Evolutionary conservation across 2,329 filamentous ascomycete species (phyloP).

Genomic region (Geoglossum cookeanum): DNA sequence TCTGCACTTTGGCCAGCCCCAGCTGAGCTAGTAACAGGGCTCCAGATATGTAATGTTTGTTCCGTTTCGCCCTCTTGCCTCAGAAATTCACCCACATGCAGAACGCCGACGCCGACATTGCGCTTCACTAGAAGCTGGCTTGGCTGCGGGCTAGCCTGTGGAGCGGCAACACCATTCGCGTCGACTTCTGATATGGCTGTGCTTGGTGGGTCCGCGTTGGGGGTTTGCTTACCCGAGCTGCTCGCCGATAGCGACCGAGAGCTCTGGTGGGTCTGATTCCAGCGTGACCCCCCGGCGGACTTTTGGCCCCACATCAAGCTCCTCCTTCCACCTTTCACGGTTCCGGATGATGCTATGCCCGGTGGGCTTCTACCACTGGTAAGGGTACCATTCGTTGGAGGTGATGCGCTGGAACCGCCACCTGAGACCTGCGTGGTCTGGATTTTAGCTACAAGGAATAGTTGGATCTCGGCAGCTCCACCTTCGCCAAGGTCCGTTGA

Average conservation of each 20-base stretch:
- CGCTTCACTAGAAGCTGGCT: slow-evolving; percentile 14
- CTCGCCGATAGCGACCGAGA: background rate
- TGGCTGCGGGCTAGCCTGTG: slow-evolving; percentile 9
- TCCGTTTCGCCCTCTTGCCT: slow-evolving; percentile 54
- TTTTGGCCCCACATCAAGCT: slow-evolving; percentile 20
- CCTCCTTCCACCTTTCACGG: slow-evolving; percentile 23
- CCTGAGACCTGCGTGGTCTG: slow-evolving; percentile 35
- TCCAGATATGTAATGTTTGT: slow-evolving; percentile 61
- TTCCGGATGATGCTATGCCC: background rate
- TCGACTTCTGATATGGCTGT: slow-evolving; percentile 4
- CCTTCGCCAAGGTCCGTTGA: slow-evolving; percentile 52
- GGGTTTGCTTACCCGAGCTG: background rate
- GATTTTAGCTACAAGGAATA: slow-evolving; percentile 73
- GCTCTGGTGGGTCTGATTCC: slow-evolving; percentile 2
- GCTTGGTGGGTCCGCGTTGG: slow-evolving; percentile 13
- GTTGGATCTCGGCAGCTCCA: slow-evolving; percentile 42
- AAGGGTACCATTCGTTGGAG: slow-evolving; percentile 12
- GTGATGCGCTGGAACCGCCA: slow-evolving; percentile 10
- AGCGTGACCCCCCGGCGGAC: slow-evolving; percentile 2
- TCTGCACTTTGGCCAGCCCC: slow-evolving; percentile 13
- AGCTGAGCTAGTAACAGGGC: slow-evolving; percentile 34
- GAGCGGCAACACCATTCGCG: background rate
- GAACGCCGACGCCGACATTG: slow-evolving; percentile 14
- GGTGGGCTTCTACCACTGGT: slow-evolving; percentile 15
- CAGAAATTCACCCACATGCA: slow-evolving; percentile 34